Evolutionary conservation across 495 filamentous ascomycete species (phyloP), one percentile per base, ranked within the genome.

Genomic region (Penicillium canescens): DNA sequence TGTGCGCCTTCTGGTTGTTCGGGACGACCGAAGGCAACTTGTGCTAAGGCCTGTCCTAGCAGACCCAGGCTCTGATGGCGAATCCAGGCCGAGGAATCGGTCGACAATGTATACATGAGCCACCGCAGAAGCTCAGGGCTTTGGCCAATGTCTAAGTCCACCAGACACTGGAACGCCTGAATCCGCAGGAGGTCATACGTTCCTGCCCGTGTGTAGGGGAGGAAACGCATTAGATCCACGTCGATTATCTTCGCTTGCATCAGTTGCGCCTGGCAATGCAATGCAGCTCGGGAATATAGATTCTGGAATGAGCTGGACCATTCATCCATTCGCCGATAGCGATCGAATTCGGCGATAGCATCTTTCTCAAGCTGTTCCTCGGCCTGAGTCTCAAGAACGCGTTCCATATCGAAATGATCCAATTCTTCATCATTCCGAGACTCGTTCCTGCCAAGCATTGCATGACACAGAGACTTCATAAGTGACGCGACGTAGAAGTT

Each of bases 251-350:
- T 79, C 9, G 84, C 86, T 64, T 88, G 83, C 78, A 90, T 89
- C 21, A 96, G 72, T 42, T 75, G 78, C 68, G 83, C 79, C 54
- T 88, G 83, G 69, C 89, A 91, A n/a, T 87, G 79, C 18, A 98
- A 71, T 3, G 91, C 91, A 6, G 92, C 87, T 34, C 81, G 79
- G 1, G 95, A 91, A 67, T 91, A 91, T 49, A 96, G 78, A 57
- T 98, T 99, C 50, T 96, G 91, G 68, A 87, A 96, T 0, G 92
- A 95, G 33, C 86, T 82, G 0, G 88, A 88, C 86, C 91, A 98
- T 70, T 97, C 91, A 61, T 99, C 94, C 79, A 95, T 91, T 40
- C 93, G 84, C 42, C 91, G 82, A 62, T 93, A 90, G 45, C 95
- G 82, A 52, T 96, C 90, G 41, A 99, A 90, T 65, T 96, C 91